Evolutionary conservation across 139 green algal genomes (phyloP).

Genomic region (Nannochloris sp.): DNA sequence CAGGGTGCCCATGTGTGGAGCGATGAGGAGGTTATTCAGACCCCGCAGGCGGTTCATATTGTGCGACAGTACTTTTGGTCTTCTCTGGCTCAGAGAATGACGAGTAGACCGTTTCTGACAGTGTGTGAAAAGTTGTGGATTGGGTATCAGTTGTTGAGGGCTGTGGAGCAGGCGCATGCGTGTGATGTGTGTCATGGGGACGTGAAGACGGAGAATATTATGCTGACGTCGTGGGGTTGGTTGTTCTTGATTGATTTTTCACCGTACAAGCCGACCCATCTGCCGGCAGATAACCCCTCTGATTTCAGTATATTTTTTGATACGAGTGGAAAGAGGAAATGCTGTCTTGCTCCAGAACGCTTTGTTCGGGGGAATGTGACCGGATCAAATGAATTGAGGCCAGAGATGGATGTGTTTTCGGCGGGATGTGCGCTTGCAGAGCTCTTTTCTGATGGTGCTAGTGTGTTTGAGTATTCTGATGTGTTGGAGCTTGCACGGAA

Average conservation of each 20-base stretch:
- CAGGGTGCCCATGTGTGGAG: constrained; percentile 57
- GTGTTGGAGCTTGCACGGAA: constrained; percentile 61
- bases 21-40: constrained; percentile 35
- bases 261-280: constrained; percentile 79
- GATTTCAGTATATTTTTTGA: constrained; percentile 99
- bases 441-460: constrained; percentile 80
- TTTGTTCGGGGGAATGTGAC: constrained; percentile 37
- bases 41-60: constrained; percentile 30
- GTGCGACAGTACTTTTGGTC: constrained; percentile 80
- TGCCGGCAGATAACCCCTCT: constrained; percentile 91
- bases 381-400: not conserved
- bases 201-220: constrained; percentile 89
- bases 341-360: constrained; percentile 89
- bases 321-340: constrained; percentile 72
- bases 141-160: constrained; percentile 82
- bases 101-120: constrained; percentile 84
- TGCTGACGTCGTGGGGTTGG: constrained; percentile 84
- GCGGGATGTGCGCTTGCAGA: constrained; percentile 91
- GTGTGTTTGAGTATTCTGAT: constrained; percentile 70
- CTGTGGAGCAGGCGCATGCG: constrained; percentile 60
- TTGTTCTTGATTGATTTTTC: constrained; percentile 85
- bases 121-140: constrained; percentile 89
- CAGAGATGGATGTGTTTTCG: constrained; percentile 83
- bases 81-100: constrained; percentile 83
- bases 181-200: constrained; percentile 82